Conservation (phyloP, 805 yeast genomes). For the Wickerhamomyces subpelliculosus region DNA sequence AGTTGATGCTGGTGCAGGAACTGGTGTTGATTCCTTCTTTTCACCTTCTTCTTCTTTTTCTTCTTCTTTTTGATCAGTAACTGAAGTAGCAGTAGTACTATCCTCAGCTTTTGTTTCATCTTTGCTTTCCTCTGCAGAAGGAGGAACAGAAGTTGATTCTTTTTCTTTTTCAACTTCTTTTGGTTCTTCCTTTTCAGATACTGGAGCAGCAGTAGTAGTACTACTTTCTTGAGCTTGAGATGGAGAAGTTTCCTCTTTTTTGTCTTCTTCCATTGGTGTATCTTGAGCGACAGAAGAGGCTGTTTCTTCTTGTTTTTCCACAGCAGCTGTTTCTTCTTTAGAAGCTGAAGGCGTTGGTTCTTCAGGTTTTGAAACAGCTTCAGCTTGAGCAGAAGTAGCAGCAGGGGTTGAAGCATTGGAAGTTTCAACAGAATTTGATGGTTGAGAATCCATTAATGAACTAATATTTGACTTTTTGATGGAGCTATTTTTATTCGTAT, state of each 20-base stretch:
- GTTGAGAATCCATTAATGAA: neutral
- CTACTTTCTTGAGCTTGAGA: no score
- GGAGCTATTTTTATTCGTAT: no score
- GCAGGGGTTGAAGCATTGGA: conserved; percentile 19
- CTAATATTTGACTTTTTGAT: conserved; percentile 1
- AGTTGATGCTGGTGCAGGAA: neutral
- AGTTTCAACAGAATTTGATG: conserved; percentile 22
- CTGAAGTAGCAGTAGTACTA: conserved; percentile 3
- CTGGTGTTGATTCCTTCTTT: neutral
- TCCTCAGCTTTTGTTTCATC: no score
- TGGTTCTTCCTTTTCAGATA: conserved; percentile 2
- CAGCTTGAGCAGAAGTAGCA: neutral
- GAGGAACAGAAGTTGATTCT: neutral
- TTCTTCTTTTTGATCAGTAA: conserved; percentile 4
- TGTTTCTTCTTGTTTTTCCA: no score
- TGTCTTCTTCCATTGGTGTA: no score
- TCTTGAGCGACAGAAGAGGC: no score
- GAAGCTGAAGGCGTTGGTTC: conserved; percentile 5
- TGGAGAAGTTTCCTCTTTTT: no score
- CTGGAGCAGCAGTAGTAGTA: conserved; percentile 4
- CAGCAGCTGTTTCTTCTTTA: conserved; percentile 1
- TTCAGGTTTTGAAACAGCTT: neutral
- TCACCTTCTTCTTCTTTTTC: conserved; percentile 1
- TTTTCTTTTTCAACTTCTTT: neutral
- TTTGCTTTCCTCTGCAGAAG: conserved; percentile 1